Conservation (phyloP, 108 stramenopile species). For the Nitzschia sp. region DNA sequence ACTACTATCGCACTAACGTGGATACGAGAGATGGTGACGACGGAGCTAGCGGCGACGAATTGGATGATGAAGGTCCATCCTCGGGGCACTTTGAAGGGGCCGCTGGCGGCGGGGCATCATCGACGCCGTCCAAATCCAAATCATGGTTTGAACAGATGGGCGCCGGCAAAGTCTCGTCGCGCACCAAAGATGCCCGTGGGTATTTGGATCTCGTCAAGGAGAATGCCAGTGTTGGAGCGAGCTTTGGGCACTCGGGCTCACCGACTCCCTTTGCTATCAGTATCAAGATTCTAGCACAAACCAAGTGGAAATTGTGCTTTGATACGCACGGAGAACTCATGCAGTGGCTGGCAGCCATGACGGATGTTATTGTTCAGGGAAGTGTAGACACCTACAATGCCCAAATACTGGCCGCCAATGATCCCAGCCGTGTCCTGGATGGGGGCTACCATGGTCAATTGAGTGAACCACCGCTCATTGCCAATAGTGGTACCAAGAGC, state of each 20-base stretch:
- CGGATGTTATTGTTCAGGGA: constrained; percentile 68
- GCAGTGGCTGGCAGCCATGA: constrained; percentile 74
- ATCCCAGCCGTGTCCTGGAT: constrained; percentile 26
- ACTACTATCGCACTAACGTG: constrained; percentile 46
- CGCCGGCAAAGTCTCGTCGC: not conserved
- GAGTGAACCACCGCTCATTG: constrained; percentile 25
- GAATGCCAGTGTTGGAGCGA: constrained; percentile 60
- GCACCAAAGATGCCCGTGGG: constrained; percentile 49
- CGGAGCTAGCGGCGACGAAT: constrained; percentile 9
- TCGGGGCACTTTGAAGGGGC: not conserved
- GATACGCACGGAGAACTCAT: constrained; percentile 64
- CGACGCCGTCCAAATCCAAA: not conserved
- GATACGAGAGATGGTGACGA: constrained; percentile 20
- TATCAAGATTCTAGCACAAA: constrained; percentile 62
- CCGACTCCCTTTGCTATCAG: constrained; percentile 72
- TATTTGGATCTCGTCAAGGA: constrained; percentile 77
- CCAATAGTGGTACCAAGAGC: not conserved
- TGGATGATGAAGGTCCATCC: not conserved
- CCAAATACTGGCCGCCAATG: constrained; percentile 45
- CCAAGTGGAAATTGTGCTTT: constrained; percentile 85
- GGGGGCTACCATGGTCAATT: constrained; percentile 16
- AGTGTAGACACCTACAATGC: constrained; percentile 74
- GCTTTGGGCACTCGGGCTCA: constrained; percentile 58
- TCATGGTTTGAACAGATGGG: constrained; percentile 4
- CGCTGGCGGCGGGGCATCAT: not conserved